A percentile compares a stretch with the other conserved stretches of the same genome.
These are phyloP conservation scores for Penicillium pancosmium DNA, from an alignment of 495 filamentous ascomycete species.

Conservation along the genomic window DNA sequence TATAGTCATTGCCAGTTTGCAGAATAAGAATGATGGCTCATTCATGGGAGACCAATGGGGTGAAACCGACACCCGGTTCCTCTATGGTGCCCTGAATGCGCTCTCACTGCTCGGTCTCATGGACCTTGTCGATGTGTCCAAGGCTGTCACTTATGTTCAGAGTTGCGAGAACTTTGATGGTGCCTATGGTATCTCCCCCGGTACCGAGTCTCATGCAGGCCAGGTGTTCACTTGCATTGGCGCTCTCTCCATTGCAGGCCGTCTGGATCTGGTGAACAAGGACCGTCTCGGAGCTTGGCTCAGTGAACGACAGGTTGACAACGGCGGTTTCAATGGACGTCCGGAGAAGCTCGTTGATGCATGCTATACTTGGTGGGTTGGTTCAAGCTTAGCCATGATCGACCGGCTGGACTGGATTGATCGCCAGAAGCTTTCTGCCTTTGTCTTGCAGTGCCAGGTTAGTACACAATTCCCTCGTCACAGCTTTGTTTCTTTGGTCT, in stretches of 20 bases:
- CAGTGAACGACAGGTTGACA: slow-evolving; percentile 85
- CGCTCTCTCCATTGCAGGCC: slow-evolving; percentile 78
- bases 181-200: slow-evolving; percentile 84
- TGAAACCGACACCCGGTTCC: slow-evolving; percentile 90
- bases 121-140: slow-evolving; percentile 70
- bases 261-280: slow-evolving; percentile 79
- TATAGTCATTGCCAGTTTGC: slow-evolving; percentile 77
- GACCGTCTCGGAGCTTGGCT: slow-evolving; percentile 87
- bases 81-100: slow-evolving; percentile 85
- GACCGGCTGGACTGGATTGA: slow-evolving; percentile 91
- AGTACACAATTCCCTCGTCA: slow-evolving; percentile 16
- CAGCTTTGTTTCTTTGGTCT: neutral
- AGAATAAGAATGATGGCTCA: slow-evolving; percentile 77
- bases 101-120: slow-evolving; percentile 78
- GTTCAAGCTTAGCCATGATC: slow-evolving; percentile 87
- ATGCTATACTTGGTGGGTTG: slow-evolving; percentile 98
- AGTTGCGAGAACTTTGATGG: slow-evolving; percentile 91
- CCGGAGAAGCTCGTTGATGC: slow-evolving; percentile 97
- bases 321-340: slow-evolving; percentile 88
- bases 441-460: slow-evolving; percentile 82
- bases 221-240: slow-evolving; percentile 96
- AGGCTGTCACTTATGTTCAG: slow-evolving; percentile 75
- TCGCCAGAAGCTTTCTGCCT: slow-evolving; percentile 69
- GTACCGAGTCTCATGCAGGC: slow-evolving; percentile 88
- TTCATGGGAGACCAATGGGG: slow-evolving; percentile 97